phyloP scores from a whole-genome alignment of 2,329 filamentous ascomycete genomes.

The Clarireedia sp. region DNA sequence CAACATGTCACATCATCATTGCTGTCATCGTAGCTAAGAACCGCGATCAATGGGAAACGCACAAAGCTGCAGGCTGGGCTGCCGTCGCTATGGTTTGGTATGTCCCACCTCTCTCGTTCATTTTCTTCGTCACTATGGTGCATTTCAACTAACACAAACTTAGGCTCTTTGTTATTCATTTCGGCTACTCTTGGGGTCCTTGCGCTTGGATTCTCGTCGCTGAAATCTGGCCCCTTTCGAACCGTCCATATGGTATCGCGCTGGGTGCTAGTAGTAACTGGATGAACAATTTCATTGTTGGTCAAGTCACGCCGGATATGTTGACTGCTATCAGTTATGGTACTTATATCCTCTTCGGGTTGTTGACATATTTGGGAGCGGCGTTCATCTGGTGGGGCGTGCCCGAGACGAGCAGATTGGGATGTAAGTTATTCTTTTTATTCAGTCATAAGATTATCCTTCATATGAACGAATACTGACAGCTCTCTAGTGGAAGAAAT shows the following conservation, averaged over 20 bases:
- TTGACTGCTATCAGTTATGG: slow-evolving; percentile 57
- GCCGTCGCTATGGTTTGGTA: slow-evolving; percentile 57
- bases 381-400: slow-evolving; percentile 43
- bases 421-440: slow-evolving; percentile 16
- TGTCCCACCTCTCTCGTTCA: not conserved
- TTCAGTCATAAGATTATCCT: not conserved
- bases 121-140: not conserved
- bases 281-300: slow-evolving; percentile 57
- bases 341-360: slow-evolving; percentile 64
- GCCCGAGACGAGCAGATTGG: slow-evolving; percentile 45
- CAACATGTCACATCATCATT: slow-evolving; percentile 36
- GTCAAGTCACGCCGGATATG: slow-evolving; percentile 63
- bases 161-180: slow-evolving; percentile 62
- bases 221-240: slow-evolving; percentile 66
- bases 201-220: slow-evolving; percentile 68
- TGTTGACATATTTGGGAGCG: slow-evolving; percentile 55
- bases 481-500: slow-evolving; percentile 40
- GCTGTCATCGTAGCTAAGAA: slow-evolving; percentile 49
- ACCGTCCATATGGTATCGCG: slow-evolving; percentile 62
- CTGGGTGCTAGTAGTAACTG: slow-evolving; percentile 59
- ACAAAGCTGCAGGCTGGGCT: slow-evolving; percentile 60
- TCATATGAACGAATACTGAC: not conserved
- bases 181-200: slow-evolving; percentile 69
- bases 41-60: slow-evolving; percentile 46
- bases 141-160: not conserved